Evolutionary conservation across 208 protist species (phyloP).

Genomic region (Leishmania braziliensis): DNA sequence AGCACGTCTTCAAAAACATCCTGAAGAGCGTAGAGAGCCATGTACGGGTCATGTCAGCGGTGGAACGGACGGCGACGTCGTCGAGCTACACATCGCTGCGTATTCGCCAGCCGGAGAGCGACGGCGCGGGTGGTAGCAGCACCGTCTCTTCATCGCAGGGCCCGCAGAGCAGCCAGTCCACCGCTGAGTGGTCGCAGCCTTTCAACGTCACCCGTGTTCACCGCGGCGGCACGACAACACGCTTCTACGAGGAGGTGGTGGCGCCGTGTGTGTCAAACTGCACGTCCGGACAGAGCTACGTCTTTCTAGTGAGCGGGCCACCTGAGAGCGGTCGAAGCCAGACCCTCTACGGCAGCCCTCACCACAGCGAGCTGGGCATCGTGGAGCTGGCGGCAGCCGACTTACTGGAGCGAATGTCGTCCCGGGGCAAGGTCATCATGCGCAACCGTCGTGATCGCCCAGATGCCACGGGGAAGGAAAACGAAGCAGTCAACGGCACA

Average conservation of each 20-base stretch:
- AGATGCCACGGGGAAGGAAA: conserved; percentile 18
- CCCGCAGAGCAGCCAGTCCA: conserved; percentile 9
- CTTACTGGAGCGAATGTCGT: conserved; percentile 55
- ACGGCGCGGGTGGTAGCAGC: conserved; percentile 4
- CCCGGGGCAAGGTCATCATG: conserved; percentile 37
- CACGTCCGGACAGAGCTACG: conserved; percentile 80
- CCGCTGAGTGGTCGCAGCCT: conserved; percentile 49
- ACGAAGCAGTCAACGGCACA: conserved; percentile 8
- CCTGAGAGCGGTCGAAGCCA: conserved; percentile 84
- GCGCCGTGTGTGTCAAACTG: conserved; percentile 83
- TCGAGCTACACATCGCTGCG: conserved; percentile 75
- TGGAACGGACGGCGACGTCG: conserved; percentile 71
- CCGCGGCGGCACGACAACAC: conserved; percentile 53
- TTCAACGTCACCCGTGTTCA: conserved; percentile 84
- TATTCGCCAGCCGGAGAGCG: conserved; percentile 41
- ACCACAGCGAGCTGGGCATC: conserved; percentile 77
- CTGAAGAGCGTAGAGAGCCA: conserved; percentile 84
- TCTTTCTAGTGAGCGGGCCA: conserved; percentile 78
- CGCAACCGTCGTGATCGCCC: conserved; percentile 32
- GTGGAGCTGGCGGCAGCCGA: conserved; percentile 81
- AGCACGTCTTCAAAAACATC: conserved; percentile 61
- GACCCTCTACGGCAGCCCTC: conserved; percentile 86
- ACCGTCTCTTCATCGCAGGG: conserved; percentile 9
- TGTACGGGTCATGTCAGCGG: conserved; percentile 79
- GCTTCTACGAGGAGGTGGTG: conserved; percentile 83